Percentiles rank a stretch among this genome's conserved stretches.
Conservation (phyloP, 345 rosid species). For the Salix dunnii region DNA sequence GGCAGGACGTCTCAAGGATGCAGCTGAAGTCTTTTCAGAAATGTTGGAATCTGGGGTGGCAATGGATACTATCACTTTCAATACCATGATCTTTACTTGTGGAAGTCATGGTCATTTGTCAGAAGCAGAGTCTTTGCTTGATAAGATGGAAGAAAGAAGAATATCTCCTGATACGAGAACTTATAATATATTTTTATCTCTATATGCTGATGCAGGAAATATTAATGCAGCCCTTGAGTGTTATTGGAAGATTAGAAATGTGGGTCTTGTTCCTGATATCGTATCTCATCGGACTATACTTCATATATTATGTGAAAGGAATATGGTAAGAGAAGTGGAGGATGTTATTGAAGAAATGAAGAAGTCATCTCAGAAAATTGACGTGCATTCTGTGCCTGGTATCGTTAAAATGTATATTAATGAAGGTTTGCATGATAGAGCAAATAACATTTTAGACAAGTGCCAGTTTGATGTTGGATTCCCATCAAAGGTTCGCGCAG, state of each 20-base stretch:
- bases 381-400: constrained; percentile 76
- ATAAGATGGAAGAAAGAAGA: constrained; percentile 69
- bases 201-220: constrained; percentile 68
- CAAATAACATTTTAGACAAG: constrained; percentile 47
- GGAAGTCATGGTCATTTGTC: constrained; percentile 67
- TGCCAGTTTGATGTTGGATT: constrained; percentile 42
- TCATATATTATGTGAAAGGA: constrained; percentile 59
- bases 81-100: constrained; percentile 83
- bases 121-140: constrained; percentile 76
- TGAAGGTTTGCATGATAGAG: constrained; percentile 47
- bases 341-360: constrained; percentile 59
- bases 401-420: constrained; percentile 64
- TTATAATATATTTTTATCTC: constrained; percentile 65
- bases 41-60: constrained; percentile 76
- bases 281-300: constrained; percentile 74
- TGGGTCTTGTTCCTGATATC: constrained; percentile 69
- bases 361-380: constrained; percentile 43
- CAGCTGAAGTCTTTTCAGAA: constrained; percentile 68
- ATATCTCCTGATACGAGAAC: constrained; percentile 75
- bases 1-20: constrained; percentile 77
- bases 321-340: constrained; percentile 66
- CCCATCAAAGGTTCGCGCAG: constrained; percentile 58
- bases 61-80: constrained; percentile 73
- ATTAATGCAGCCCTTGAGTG: constrained; percentile 59
- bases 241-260: constrained; percentile 62